These are phyloP conservation scores for Teunomyces panamensis DNA, from an alignment of 805 yeast genomes.

Conservation along the genomic window DNA sequence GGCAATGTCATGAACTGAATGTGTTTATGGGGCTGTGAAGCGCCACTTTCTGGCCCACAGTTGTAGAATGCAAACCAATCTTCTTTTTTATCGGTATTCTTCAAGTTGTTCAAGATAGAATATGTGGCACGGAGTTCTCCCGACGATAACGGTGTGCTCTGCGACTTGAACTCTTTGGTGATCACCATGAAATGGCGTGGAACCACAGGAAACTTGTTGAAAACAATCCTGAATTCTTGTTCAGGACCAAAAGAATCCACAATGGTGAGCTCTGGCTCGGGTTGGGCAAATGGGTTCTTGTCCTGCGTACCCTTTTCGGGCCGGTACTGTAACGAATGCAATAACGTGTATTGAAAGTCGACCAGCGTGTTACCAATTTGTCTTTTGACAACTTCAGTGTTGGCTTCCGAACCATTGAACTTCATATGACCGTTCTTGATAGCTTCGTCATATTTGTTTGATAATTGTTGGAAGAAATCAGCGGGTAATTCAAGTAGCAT, in stretches of 20 bases:
- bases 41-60: conserved; percentile 85
- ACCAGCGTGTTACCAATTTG: conserved; percentile 9
- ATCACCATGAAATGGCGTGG: conserved; percentile 76
- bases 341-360: conserved; percentile 28
- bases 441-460: conserved; percentile 48
- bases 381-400: conserved; percentile 27
- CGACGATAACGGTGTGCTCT: conserved; percentile 67
- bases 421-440: conserved; percentile 42
- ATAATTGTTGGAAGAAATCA: conserved; percentile 34
- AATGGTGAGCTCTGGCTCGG: conserved; percentile 73
- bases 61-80: conserved; percentile 83
- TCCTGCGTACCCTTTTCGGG: conserved; percentile 40
- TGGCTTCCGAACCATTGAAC: conserved; percentile 49
- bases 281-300: conserved; percentile 73
- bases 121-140: conserved; percentile 63
- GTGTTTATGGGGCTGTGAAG: conserved; percentile 94
- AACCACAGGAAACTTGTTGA: conserved; percentile 85
- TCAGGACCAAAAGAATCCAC: conserved; percentile 49
- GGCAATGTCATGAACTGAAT: conserved; percentile 82
- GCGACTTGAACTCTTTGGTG: conserved; percentile 71
- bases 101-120: conserved; percentile 50
- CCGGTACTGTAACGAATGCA: conserved; percentile 34
- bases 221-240: conserved; percentile 56
- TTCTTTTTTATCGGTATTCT: conserved; percentile 28
- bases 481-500: conserved; percentile 33